Conservation (phyloP, 176 grass and related monocot genomes). For the Aegilops bicornis region DNA sequence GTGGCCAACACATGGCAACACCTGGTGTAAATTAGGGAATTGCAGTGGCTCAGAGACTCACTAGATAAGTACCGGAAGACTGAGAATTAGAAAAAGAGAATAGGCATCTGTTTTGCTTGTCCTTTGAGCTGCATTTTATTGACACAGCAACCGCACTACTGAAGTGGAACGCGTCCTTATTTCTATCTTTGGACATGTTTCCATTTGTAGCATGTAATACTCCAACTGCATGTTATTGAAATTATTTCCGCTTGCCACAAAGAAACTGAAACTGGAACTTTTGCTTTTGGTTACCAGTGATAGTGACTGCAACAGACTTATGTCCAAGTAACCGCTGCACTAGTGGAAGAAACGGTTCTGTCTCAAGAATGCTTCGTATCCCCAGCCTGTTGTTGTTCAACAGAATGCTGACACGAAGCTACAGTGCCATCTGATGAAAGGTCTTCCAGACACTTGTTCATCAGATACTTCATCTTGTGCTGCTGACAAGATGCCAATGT, state of each 20-base stretch:
- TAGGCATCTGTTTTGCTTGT: too few species aligned
- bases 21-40: too few species aligned
- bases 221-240: background rate
- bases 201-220: background rate
- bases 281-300: background rate
- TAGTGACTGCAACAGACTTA: fast-evolving
- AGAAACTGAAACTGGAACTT: background rate
- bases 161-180: background rate
- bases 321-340: background rate
- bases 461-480: background rate
- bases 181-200: background rate
- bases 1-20: too few species aligned
- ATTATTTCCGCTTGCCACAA: background rate
- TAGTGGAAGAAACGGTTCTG: background rate
- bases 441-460: background rate
- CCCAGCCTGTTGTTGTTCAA: background rate
- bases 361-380: background rate
- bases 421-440: background rate
- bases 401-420: background rate
- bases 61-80: too few species aligned
- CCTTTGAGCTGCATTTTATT: background rate
- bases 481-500: background rate
- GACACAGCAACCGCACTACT: background rate
- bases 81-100: too few species aligned
- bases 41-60: too few species aligned